These are phyloP conservation scores for Ramicandelaber brevisporus DNA, from an alignment of 192 early-diverging fungal genomes.

Conservation along the genomic window DNA sequence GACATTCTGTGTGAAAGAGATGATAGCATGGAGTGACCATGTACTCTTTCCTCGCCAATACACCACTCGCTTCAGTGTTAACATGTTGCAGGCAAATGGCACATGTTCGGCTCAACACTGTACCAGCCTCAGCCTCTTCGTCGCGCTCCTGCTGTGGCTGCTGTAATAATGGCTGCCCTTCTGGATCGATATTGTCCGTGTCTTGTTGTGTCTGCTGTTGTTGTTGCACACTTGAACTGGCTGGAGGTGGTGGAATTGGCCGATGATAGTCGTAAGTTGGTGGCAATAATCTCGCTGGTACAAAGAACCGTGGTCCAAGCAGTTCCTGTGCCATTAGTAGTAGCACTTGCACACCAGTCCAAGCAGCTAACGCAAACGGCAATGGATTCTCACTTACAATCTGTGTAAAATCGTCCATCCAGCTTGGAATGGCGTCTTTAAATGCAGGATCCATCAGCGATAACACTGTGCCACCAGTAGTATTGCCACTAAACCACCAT, in stretches of 20 bases:
- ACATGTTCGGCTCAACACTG: constrained; percentile 16
- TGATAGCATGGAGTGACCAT: constrained; percentile 65
- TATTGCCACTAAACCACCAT: no score
- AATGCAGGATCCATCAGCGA: no score
- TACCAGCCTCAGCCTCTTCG: constrained; percentile 12
- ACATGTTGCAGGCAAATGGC: constrained; percentile 37
- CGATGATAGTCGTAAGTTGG: constrained; percentile 46
- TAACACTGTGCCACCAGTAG: no score
- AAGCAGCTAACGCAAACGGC: constrained; percentile 23
- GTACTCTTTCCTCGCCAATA: constrained; percentile 21
- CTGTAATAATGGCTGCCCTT: no score
- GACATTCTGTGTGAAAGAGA: constrained; percentile 50
- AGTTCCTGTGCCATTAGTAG: constrained; percentile 36
- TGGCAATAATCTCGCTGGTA: constrained; percentile 35
- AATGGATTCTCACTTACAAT: no score
- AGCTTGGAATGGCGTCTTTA: no score
- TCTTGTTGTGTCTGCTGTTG: no score
- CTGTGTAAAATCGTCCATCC: no score
- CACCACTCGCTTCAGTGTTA: constrained; percentile 9
- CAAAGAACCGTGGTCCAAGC: constrained; percentile 43
- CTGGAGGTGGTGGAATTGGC: constrained; percentile 14
- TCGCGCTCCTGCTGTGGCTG: no score
- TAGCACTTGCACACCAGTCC: constrained; percentile 24
- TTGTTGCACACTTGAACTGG: no score
- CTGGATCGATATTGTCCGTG: no score